A percentile compares a stretch with the other conserved stretches of the same genome.
Conservation (phyloP, 305 asterid genomes). For the Fraxinus sp. region DNA sequence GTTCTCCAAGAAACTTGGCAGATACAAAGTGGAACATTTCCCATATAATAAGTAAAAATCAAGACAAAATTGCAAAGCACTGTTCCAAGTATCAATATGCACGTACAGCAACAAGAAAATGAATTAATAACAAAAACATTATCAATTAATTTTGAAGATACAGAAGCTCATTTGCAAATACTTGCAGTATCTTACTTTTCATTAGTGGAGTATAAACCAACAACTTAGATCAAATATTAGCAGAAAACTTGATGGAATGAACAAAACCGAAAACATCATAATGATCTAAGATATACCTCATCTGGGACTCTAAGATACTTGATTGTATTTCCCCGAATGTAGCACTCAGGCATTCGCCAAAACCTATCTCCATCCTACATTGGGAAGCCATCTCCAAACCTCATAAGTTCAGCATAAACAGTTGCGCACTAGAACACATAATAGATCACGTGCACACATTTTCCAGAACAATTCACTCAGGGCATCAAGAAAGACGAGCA, state of each 20-base stretch:
- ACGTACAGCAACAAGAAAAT: constrained; percentile 5
- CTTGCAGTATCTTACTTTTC: constrained; percentile 3
- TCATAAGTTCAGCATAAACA: neutral
- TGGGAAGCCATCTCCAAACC: constrained; percentile 7
- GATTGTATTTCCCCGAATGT: constrained; percentile 62
- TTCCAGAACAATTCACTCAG: neutral
- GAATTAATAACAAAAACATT: constrained; percentile 2
- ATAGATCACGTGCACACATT: neutral
- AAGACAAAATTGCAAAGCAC: neutral
- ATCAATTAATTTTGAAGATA: neutral
- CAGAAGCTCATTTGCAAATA: neutral
- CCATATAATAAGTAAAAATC: neutral
- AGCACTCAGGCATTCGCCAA: constrained; percentile 77
- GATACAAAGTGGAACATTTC: neutral
- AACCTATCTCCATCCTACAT: constrained; percentile 67
- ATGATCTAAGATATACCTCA: constrained; percentile 42
- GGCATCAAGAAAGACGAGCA: neutral
- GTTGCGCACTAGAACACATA: neutral
- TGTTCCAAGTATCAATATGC: neutral
- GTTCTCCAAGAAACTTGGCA: constrained; percentile 1
- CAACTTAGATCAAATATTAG: neutral
- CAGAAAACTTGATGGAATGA: neutral
- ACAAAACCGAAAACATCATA: neutral
- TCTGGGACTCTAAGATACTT: constrained; percentile 70
- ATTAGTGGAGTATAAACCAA: neutral